Percentiles rank a stretch among this genome's conserved stretches.
phyloP scores from a whole-genome alignment of 345 rosid species.

The Nephelium lappaceum region DNA sequence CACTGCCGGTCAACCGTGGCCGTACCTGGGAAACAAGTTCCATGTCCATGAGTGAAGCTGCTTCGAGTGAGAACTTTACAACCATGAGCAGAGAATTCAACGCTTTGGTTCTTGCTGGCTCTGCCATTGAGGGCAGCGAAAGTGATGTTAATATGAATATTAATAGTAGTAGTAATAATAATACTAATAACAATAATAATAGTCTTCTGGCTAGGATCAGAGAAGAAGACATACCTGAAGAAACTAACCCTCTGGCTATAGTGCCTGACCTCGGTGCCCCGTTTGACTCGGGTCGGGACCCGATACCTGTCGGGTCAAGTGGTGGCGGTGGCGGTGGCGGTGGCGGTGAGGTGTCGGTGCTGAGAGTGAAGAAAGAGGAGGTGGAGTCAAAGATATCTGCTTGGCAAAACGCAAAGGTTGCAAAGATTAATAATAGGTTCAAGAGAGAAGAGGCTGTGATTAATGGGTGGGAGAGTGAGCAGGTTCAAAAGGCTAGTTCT shows the following conservation, averaged over 20 bases:
- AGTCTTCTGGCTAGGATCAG: slow-evolving; percentile 61
- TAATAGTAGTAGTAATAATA: slow-evolving; percentile 16
- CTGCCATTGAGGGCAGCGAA: slow-evolving; percentile 45
- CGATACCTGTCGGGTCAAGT: slow-evolving; percentile 27
- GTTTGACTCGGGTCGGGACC: slow-evolving; percentile 26
- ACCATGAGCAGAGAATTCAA: slow-evolving; percentile 91
- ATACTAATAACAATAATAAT: slow-evolving; percentile 20
- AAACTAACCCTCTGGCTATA: slow-evolving; percentile 82
- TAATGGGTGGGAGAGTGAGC: slow-evolving; percentile 90
- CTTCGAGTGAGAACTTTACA: slow-evolving; percentile 77
- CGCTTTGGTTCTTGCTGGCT: slow-evolving; percentile 91
- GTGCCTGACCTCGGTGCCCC: slow-evolving; percentile 58
- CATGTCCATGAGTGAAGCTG: slow-evolving; percentile 45
- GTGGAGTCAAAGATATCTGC: slow-evolving; percentile 92
- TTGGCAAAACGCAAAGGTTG: slow-evolving; percentile 88
- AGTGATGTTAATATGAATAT: slow-evolving; percentile 16
- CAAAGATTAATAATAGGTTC: slow-evolving; percentile 87
- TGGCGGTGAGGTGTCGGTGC: slow-evolving; percentile 52
- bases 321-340: slow-evolving; percentile 24
- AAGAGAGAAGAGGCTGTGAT: slow-evolving; percentile 94
- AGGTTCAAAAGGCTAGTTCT: slow-evolving; percentile 72
- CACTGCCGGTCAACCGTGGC: slow-evolving; percentile 42
- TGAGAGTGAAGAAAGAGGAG: slow-evolving; percentile 90
- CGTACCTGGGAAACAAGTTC: slow-evolving; percentile 54
- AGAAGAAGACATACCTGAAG: slow-evolving; percentile 63